A percentile compares a stretch with the other conserved stretches of the same genome.
Evolutionary conservation across 768 basidiomycete genomes (phyloP).

Genomic region (Sutorius australiensis): DNA sequence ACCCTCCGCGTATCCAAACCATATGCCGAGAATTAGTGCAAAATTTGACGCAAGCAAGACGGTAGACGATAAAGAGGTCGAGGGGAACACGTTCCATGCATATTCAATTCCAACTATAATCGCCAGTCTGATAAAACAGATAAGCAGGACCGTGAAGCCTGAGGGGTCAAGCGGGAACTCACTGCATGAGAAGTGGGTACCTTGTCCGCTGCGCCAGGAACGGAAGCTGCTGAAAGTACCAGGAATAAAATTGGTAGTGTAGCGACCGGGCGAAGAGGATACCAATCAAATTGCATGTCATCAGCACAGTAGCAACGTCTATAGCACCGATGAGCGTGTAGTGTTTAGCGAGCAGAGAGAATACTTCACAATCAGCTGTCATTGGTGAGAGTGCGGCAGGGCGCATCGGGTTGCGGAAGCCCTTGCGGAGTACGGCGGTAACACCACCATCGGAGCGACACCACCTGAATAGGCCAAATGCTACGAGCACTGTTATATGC

Average conservation of each 20-base stretch:
- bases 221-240: constrained; percentile 92
- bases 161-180: constrained; percentile 22
- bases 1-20: constrained; percentile 45
- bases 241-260: constrained; percentile 98
- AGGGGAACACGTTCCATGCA: constrained; percentile 87
- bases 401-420: constrained; percentile 45
- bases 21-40: constrained; percentile 53
- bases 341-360: background rate
- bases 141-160: constrained; percentile 1
- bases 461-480: constrained; percentile 76
- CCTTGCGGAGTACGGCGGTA: constrained; percentile 48
- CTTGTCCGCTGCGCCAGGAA: constrained; percentile 74
- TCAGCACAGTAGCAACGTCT: constrained; percentile 81
- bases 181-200: constrained; percentile 64
- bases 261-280: constrained; percentile 89
- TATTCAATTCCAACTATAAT: constrained; percentile 69
- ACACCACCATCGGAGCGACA: constrained; percentile 70
- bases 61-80: constrained; percentile 62
- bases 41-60: constrained; percentile 50
- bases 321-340: constrained; percentile 15
- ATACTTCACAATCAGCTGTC: constrained; percentile 60
- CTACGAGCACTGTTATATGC: constrained; percentile 56
- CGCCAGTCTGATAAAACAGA: constrained; percentile 43
- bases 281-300: constrained; percentile 90
- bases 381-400: constrained; percentile 47